These are phyloP conservation scores for Asterophora parasitica DNA, from an alignment of 768 basidiomycete genomes.

Conservation along the genomic window DNA sequence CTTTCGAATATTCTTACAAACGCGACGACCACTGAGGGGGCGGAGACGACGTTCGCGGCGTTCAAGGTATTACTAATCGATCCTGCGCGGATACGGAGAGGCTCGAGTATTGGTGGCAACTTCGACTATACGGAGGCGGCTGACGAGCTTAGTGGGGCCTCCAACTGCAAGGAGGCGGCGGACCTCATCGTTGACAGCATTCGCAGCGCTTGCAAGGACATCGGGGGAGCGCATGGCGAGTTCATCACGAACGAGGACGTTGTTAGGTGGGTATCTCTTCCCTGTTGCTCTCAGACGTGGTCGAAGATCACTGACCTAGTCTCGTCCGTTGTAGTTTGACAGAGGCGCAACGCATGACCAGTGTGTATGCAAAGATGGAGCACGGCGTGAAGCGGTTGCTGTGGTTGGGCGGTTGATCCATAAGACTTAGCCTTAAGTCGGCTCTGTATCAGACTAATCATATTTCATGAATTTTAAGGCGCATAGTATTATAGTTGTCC, in stretches of 20 bases:
- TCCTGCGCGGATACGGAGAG: constrained; percentile 45
- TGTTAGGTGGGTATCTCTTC: constrained; percentile 55
- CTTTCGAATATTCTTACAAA: constrained; percentile 34
- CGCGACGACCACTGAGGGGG: constrained; percentile 25
- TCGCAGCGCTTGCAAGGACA: constrained; percentile 58
- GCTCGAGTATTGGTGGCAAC: constrained; percentile 39
- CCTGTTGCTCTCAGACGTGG: constrained; percentile 4
- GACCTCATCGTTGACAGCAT: constrained; percentile 73
- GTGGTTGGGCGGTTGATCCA: constrained; percentile 74
- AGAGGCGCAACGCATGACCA: constrained; percentile 83
- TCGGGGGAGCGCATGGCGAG: constrained; percentile 41
- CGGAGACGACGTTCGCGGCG: constrained; percentile 54
- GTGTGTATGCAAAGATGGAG: constrained; percentile 88
- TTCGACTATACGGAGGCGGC: constrained; percentile 47
- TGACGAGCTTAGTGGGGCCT: constrained; percentile 56
- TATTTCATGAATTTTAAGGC: too few species aligned
- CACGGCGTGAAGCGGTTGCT: constrained; percentile 87
- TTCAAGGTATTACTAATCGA: constrained; percentile 81
- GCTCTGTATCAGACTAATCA: too few species aligned
- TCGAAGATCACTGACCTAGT: constrained; percentile 10
- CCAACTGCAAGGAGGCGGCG: constrained; percentile 72
- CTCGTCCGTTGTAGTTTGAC: constrained; percentile 45
- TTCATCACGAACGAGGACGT: constrained; percentile 69
- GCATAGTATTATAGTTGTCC: background rate
- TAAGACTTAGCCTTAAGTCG: too few species aligned